Evolutionary conservation across 805 yeast species (phyloP).

Genomic region (Yamadazyma phyllophila): DNA sequence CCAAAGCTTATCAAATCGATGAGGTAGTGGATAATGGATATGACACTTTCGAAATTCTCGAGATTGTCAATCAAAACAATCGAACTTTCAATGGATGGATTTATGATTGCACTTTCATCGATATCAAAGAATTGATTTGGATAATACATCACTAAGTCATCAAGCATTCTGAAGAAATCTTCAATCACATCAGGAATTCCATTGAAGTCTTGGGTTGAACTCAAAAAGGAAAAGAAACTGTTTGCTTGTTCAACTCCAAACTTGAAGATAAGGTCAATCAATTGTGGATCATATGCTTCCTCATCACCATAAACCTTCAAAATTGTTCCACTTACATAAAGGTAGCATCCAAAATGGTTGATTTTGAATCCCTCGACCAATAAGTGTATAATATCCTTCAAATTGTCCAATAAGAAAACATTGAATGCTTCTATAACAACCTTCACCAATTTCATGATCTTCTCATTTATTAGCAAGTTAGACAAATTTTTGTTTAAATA

Average conservation of each 20-base stretch:
- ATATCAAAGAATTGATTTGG: conserved; percentile 51
- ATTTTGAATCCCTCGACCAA: conserved; percentile 68
- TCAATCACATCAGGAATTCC: conserved; percentile 70
- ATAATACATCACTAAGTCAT: conserved; percentile 73
- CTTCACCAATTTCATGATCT: conserved; percentile 66
- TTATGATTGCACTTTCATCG: conserved; percentile 36
- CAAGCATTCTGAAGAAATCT: conserved; percentile 80
- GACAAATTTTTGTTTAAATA: conserved; percentile 56
- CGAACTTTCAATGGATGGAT: conserved; percentile 57
- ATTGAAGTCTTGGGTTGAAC: conserved; percentile 26
- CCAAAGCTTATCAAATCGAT: conserved; percentile 88
- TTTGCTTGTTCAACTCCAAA: conserved; percentile 68
- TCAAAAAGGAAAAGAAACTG: conserved; percentile 45
- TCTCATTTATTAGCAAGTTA: conserved; percentile 66
- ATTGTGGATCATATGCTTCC: conserved; percentile 9
- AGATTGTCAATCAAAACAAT: conserved; percentile 48
- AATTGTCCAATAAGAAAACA: conserved; percentile 52
- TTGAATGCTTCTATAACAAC: conserved; percentile 62
- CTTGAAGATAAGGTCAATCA: conserved; percentile 28
- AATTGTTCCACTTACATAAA: conserved; percentile 86
- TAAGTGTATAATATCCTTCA: conserved; percentile 63
- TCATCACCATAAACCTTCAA: conserved; percentile 71
- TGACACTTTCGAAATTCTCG: conserved; percentile 70
- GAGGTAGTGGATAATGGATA: conserved; percentile 68
- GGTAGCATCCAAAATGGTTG: conserved; percentile 74